Percentiles rank a stretch among this genome's conserved stretches.
Evolutionary conservation across 2,329 filamentous ascomycete species (phyloP).

Genomic region (Sphaerostilbella broomeana): DNA sequence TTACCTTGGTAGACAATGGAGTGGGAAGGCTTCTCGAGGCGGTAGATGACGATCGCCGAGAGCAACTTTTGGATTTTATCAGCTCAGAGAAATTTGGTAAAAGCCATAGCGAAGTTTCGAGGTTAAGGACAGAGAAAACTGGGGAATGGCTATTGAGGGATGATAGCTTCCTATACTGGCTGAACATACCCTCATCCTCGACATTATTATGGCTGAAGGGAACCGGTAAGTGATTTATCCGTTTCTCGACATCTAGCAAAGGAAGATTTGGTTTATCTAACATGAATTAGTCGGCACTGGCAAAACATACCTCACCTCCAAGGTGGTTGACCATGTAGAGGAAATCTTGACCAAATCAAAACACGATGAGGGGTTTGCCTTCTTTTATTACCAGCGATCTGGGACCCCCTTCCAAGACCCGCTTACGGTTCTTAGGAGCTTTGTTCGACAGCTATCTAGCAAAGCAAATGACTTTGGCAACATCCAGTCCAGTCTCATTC

Average conservation of each 20-base stretch:
- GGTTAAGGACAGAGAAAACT: background rate
- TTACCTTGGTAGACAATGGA: background rate
- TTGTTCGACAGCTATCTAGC: conserved; percentile 14
- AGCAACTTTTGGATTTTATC: background rate
- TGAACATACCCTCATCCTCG: background rate
- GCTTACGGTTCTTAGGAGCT: conserved; percentile 11
- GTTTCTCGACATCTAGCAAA: background rate
- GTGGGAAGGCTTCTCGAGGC: background rate
- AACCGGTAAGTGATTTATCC: background rate
- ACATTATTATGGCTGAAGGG: conserved; percentile 5
- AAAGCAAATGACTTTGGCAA: background rate
- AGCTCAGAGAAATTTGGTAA: conserved; percentile 3
- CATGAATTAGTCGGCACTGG: conserved; percentile 4
- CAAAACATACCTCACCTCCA: conserved; percentile 10
- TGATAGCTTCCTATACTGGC: background rate
- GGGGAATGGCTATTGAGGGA: conserved; percentile 1
- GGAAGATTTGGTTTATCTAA: background rate
- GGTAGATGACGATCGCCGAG: background rate
- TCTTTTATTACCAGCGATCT: conserved; percentile 16
- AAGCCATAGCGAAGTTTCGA: background rate
- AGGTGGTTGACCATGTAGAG: background rate
- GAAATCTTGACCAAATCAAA: background rate
- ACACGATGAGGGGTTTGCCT: conserved; percentile 13
- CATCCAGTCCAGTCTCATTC: background rate
- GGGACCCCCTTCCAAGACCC: conserved; percentile 12